Base-by-base conservation (phyloP, 805 yeast genomes). In the Hanseniaspora osmophila region DNA sequence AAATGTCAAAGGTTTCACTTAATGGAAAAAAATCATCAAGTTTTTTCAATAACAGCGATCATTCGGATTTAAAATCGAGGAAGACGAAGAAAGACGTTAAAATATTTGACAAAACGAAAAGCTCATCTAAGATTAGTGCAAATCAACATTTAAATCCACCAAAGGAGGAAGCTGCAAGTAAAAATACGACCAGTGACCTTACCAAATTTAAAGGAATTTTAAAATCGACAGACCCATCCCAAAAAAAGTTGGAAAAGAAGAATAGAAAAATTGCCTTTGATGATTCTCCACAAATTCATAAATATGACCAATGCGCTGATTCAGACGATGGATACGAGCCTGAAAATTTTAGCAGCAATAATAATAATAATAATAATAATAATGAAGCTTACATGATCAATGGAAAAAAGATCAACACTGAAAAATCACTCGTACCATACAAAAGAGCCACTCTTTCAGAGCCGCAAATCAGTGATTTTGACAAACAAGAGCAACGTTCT, bases 201-300 rank as follows among this genome's bases (percentile, higher is more conserved):
- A 7, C 27, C 4, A 22, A 7, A 22, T 6, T 33, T 29, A 41
- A 40, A 27, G 32, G 44, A 9, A 44, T 44, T 22, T 38, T 45
- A 27, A 45, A 40, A 22, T 13, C 33, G 10, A 22, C n/a, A 18
- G 17, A 22, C 15, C 10, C 15, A 9, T 17, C 18, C 15, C 13
- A 18, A 6, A 37, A 38, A 15, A 12, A n/a, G 6, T 22, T 22
- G 12, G 12, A 15, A 10, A 13, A 35, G 2, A 27, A 1, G 1
- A 19, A 12, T 15, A 46, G 42, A 27, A 42, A 39, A 17, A 45
- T 42, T 10, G 30, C 15, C 12, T 46, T 46, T 29, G 30, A 32
- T 27, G 45, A 40, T 10, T 27, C 16, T 13, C 42, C 33, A 30
- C 30, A 10, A 1, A 32, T 46, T 10, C 35, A 42, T 12, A 12